A percentile compares a stretch with the other conserved stretches of the same genome.
phyloP scores from a whole-genome alignment of 2,329 filamentous ascomycete species.

The Aspergillus quadrilineatus region DNA sequence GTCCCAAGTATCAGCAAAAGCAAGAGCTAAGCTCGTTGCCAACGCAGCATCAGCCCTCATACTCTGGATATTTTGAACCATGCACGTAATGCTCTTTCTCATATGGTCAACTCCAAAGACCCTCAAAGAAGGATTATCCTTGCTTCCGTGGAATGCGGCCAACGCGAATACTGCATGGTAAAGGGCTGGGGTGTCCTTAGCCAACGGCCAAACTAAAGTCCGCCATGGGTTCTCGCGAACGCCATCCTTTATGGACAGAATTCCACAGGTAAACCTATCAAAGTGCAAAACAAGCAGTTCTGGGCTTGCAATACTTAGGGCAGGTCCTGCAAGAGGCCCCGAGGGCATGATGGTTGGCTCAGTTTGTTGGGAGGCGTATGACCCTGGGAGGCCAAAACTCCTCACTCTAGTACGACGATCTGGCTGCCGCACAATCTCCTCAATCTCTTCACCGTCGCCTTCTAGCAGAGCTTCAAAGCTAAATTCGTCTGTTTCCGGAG shows the following conservation, averaged over 20 bases:
- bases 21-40: conserved; percentile 67
- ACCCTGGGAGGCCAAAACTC: conserved; percentile 40
- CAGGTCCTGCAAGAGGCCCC: conserved; percentile 47
- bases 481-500: conserved; percentile 18
- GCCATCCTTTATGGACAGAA: conserved; percentile 69
- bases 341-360: conserved; percentile 12
- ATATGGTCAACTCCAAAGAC: conserved; percentile 68
- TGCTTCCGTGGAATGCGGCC: conserved; percentile 66
- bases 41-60: conserved; percentile 66
- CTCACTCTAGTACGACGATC: conserved; percentile 34
- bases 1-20: conserved; percentile 71
- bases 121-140: conserved; percentile 56
- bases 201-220: conserved; percentile 68
- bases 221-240: conserved; percentile 70
- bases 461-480: conserved; percentile 37
- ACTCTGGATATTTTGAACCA: conserved; percentile 60
- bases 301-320: conserved; percentile 52
- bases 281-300: conserved; percentile 65
- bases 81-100: conserved; percentile 60
- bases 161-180: conserved; percentile 68
- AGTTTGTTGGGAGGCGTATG: conserved; percentile 33
- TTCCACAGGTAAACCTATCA: conserved; percentile 66
- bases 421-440: conserved; percentile 53
- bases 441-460: conserved; percentile 50
- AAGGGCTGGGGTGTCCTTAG: conserved; percentile 62